Evolutionary conservation across 2,329 filamentous ascomycete species (phyloP), one percentile per base, ranked within the genome.

Genomic region (Xylaria sp.): DNA sequence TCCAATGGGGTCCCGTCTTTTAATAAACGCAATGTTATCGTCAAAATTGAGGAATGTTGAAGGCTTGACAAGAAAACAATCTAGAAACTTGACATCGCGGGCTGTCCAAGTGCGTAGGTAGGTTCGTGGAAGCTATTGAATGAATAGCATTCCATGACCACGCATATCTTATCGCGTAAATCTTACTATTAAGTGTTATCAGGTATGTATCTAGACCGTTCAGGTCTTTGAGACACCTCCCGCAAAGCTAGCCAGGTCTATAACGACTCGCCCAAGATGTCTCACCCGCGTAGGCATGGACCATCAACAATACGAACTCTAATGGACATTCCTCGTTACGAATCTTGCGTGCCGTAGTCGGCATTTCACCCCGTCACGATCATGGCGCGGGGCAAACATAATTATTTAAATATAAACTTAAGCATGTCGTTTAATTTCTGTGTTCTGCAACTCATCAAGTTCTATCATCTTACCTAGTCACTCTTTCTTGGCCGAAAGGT

Each of bases 291-390:
- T 59, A 51, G 54, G 62, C 66, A 68, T 67, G 59, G 63, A 57
- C 59, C 42, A 63, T 68, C 44, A 38, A 57, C 68, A 69, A 65
- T 66, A 73, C 58, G 20, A 66, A 65, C 68, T 73, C 70, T 75
- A 70, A 73, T 76, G 71, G 74, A 54, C 74, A 77, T 77, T 77
- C 74, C 72, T 70, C 6, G 28, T 31, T 23, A 26, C 36, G 66
- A 58, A 63, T 26, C 66, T 67, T 51, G 62, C 75, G 72, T 74
- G 63, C 73, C 69, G 49, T 53, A 46, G 63, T 62, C 72, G 71
- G 65, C 66, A 77, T 77, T 73, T 66, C 49, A 68, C 33, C 13
- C 46, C 63, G 42, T 69, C 73, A 69, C 68, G 71, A 71, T 65
- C 23, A 54, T 40, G 60, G 51, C 40, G 59, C 67, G 62, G 20